Base-by-base conservation (phyloP, 352 stramenopile genomes). In the Globisporangium splendens region DNA sequence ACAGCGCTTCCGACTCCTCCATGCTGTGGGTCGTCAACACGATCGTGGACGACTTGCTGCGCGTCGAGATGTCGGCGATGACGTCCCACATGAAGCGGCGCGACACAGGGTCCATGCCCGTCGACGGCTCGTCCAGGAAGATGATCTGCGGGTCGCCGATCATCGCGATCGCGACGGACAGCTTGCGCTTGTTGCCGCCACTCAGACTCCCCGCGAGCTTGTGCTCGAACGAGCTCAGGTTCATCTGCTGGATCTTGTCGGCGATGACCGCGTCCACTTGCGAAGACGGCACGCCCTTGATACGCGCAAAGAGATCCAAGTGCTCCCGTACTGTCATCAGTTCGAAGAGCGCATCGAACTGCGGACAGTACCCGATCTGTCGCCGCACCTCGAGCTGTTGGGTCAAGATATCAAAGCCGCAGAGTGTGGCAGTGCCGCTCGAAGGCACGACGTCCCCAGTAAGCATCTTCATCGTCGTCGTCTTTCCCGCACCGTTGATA, bases 111-210 rank as follows among this genome's bases (percentile, higher is more conserved):
- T 98, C 95, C 69, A 98, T 92, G 33, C 95, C 95, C 6, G 96
- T 97, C 24, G 82, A 96, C 58, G 91, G 95, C 68, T 99, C 97
- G 61, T 99, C 97, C 15, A 99, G 65, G 54, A 99, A 95, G 20
- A 98, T 74, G 52, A 99, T 92, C 18, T 83, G 72, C 15, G 97
- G 97, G 22, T 81, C 68, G 11, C 96, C 96, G 46, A 99, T 94
- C 43, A 98, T 86, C 20, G 97, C 95, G 69, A 95, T 96, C n/a
- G 95, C 96, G 1, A 98, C 86, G 54, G 80, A 97, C 0, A 99
- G 81, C 69, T 98, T 98, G 55, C 97, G 80, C 78, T 98, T 99
- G 80, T 98, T 98, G 50, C 89, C 89, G 20, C 92, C 93, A 49
- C 70, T 84, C 4, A 87, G 53, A 2, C 68, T 63, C 3, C 66